These are phyloP conservation scores for Pachysandra terminalis DNA, from an alignment of 164 flowering plant genomes.

Conservation along the genomic window DNA sequence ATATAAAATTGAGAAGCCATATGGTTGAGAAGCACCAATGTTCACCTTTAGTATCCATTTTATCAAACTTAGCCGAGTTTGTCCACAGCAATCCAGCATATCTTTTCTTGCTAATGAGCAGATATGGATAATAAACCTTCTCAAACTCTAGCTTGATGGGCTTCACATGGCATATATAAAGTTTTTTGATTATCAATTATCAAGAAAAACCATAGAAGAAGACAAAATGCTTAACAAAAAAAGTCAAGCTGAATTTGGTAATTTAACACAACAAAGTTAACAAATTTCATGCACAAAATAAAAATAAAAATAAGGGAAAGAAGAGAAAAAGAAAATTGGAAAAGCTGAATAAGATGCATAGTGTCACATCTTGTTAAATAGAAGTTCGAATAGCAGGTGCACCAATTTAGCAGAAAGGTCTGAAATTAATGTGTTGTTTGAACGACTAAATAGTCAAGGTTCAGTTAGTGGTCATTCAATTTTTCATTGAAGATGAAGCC, in stretches of 20 bases:
- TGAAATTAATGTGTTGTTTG: not conserved
- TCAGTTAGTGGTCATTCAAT: no score
- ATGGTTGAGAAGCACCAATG: not conserved
- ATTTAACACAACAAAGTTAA: not conserved
- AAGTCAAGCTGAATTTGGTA: not conserved
- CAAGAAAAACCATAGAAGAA: not conserved
- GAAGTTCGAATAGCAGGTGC: not conserved
- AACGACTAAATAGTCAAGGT: no score
- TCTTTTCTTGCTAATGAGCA: conserved; percentile 94
- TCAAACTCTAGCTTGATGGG: conserved; percentile 98
- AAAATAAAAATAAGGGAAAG: no score
- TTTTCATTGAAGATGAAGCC: no score
- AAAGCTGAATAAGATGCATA: not conserved
- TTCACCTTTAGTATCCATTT: conserved; percentile 98
- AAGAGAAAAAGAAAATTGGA: not conserved
- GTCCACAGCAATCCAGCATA: conserved; percentile 98
- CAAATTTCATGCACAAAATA: not conserved
- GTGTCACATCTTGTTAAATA: not conserved
- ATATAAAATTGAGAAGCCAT: not conserved
- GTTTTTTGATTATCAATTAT: not conserved
- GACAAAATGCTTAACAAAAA: not conserved
- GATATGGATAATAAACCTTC: conserved; percentile 95
- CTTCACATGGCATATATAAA: conserved; percentile 34
- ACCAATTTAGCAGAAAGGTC: not conserved
- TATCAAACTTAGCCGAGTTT: conserved; percentile 85